Base-by-base conservation (phyloP, 2,329 filamentous ascomycete genomes). In the Nannizziopsis barbatae region DNA sequence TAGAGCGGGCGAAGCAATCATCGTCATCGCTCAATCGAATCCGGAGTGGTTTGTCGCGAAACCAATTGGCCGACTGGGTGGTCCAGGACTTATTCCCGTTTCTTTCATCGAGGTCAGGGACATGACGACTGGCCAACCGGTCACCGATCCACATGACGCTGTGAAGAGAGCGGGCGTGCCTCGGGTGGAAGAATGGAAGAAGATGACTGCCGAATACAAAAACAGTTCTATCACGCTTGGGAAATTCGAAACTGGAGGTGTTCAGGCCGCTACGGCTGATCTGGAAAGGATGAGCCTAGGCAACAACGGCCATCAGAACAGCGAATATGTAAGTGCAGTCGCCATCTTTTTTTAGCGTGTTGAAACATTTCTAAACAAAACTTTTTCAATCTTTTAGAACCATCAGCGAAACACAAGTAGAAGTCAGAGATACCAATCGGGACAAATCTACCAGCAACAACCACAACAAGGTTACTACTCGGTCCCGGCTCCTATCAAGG, bases 1-100 rank as follows among this genome's bases (percentile, higher is more conserved):
- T 42, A 93, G 94, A 66, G 84, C 87, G 41, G 90, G 89, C 50
- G 92, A 98, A 68, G 86, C 89, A 46, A 95, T 98, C 61, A 95
- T 98, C 56, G 89, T 98, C 47, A 96, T 96, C 63, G 92, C 92
- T 39, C 92, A 96, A 66, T 96, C 90, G 5, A 96, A 96, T 61
- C 87, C 90, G 4, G 92, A 98, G 67, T 98, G 92, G 92, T 96
- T 96, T 62, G 90, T 98, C 53, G 92, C 92, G 44, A 98, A 98
- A 69, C 92, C 92, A n/a, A 98, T 98, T 63, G 90, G 89, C 53
- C 78, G 92, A 56, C 75, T 98, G n/a, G 92, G 92, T 38, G 92
- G 92, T 1, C 92, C 92, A 0, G 92, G 92, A 36, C 70, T 98
- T 58, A 96, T 98, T 56, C 92, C 92, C 1, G 90, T 96, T 30